A percentile compares a stretch with the other conserved stretches of the same genome.
Conservation (phyloP, 1,284 basidiomycete genomes). For the Phellinidium pouzarii region DNA sequence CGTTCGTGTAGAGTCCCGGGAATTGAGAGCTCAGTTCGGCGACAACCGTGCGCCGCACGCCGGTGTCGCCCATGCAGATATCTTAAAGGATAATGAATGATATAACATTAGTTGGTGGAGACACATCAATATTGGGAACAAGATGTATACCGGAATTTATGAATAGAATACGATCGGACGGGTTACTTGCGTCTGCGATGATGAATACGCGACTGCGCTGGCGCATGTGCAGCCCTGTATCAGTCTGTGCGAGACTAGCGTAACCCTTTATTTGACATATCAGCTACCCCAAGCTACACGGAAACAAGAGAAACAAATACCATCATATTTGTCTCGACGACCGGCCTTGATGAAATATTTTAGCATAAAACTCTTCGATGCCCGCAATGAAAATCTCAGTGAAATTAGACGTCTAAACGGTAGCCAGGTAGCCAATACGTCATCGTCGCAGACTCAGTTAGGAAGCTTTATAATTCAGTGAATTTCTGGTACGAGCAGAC, state of each 20-base stretch:
- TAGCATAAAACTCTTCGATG: no score
- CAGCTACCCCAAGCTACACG: background rate
- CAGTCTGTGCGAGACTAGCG: slow-evolving; percentile 59
- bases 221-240: slow-evolving; percentile 76
- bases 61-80: slow-evolving; percentile 77
- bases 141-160: slow-evolving; percentile 57
- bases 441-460: no score
- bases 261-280: slow-evolving; percentile 50
- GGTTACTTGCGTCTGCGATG: slow-evolving; percentile 51
- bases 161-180: slow-evolving; percentile 61
- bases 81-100: slow-evolving; percentile 32
- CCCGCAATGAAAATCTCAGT: no score
- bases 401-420: no score
- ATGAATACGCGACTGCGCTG: slow-evolving; percentile 74
- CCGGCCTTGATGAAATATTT: slow-evolving; percentile 38
- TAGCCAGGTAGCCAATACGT: no score
- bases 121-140: slow-evolving; percentile 3
- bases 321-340: slow-evolving; percentile 77
- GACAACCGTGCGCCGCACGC: slow-evolving; percentile 66
- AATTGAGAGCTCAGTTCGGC: slow-evolving; percentile 46
- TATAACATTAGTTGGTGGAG: slow-evolving; percentile 1
- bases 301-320: slow-evolving; percentile 28
- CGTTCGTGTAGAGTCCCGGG: slow-evolving; percentile 59
- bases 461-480: no score
- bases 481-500: no score